Percentiles rank a stretch among this genome's conserved stretches.
phyloP scores from a whole-genome alignment of 352 stramenopile genomes.

The Globisporangium nodosum region DNA sequence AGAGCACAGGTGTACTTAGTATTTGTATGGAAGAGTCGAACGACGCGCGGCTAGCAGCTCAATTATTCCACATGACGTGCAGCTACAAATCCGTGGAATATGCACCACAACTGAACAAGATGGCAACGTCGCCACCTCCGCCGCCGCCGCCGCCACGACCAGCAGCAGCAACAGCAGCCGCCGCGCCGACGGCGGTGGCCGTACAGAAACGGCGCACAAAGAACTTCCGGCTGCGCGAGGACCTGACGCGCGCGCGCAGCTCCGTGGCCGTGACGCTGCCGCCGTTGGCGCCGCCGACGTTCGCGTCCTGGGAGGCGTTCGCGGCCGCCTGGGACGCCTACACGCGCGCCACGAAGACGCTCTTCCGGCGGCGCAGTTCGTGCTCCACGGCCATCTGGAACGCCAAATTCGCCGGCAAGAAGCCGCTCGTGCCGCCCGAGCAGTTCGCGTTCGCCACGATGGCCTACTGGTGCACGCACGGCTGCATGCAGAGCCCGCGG shows the following conservation, averaged over 20 bases:
- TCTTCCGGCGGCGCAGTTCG: conserved; percentile 68
- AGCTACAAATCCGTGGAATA: not conserved
- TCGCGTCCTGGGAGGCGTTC: conserved; percentile 63
- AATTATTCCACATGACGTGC: not conserved
- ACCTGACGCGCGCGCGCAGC: conserved; percentile 51
- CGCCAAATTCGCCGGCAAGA: conserved; percentile 70
- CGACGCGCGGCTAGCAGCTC: not conserved
- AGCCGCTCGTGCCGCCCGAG: conserved; percentile 57
- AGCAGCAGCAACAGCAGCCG: no score
- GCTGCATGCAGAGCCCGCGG: conserved; percentile 70
- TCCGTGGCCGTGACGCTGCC: conserved; percentile 36
- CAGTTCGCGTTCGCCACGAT: conserved; percentile 79
- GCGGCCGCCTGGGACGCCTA: conserved; percentile 59
- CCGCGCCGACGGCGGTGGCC: conserved; percentile 8
- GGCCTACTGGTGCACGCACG: conserved; percentile 82
- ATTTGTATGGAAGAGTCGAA: not conserved
- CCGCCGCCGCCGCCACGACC: not conserved
- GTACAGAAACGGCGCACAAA: conserved; percentile 83
- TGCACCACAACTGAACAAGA: not conserved
- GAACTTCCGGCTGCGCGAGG: conserved; percentile 74
- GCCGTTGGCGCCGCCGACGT: conserved; percentile 47
- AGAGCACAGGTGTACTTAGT: not conserved
- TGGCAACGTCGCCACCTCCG: not conserved
- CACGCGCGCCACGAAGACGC: conserved; percentile 65
- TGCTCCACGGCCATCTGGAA: conserved; percentile 73